Percentiles rank a stretch among this genome's conserved stretches.
Evolutionary conservation across 108 stramenopile genomes (phyloP).

Genomic region (Nitzschia sp.): DNA sequence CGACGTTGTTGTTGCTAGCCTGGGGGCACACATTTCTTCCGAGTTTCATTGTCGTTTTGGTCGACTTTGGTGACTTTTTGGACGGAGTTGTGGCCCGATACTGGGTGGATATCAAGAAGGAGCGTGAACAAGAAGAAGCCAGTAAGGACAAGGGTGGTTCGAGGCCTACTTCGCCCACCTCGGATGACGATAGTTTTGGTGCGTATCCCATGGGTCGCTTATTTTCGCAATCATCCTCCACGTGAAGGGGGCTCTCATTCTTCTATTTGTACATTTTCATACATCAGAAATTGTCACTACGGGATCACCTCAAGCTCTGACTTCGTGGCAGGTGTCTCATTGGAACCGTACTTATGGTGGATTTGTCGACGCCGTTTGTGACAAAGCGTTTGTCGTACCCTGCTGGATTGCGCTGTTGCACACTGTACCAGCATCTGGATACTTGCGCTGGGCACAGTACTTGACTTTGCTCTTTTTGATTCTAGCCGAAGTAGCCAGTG

Average conservation of each 20-base stretch:
- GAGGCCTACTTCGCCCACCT: slow-evolving; percentile 14
- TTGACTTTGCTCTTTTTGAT: slow-evolving; percentile 41
- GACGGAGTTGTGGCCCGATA: slow-evolving; percentile 58
- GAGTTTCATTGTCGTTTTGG: slow-evolving; percentile 47
- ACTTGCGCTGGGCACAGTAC: slow-evolving; percentile 38
- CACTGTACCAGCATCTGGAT: slow-evolving; percentile 18
- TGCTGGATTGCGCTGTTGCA: slow-evolving; percentile 53
- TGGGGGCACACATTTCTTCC: slow-evolving; percentile 36
- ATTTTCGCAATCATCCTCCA: background rate
- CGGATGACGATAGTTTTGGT: slow-evolving; percentile 50
- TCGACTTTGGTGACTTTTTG: slow-evolving; percentile 64
- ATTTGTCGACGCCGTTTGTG: slow-evolving; percentile 62
- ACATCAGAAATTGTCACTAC: slow-evolving; percentile 46
- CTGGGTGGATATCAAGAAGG: slow-evolving; percentile 45
- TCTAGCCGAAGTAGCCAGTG: slow-evolving; percentile 44
- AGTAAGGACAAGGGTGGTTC: slow-evolving; percentile 14
- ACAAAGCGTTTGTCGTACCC: slow-evolving; percentile 60
- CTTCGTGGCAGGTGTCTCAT: slow-evolving; percentile 36
- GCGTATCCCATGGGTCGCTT: slow-evolving; percentile 5
- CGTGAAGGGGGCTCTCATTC: background rate
- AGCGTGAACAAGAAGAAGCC: slow-evolving; percentile 17
- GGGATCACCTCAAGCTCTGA: slow-evolving; percentile 41
- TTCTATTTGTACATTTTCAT: slow-evolving; percentile 8
- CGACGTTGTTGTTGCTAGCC: slow-evolving; percentile 38
- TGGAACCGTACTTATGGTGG: slow-evolving; percentile 46